Conservation (phyloP, 1,284 basidiomycete genomes). For the Trametes hirsuta region DNA sequence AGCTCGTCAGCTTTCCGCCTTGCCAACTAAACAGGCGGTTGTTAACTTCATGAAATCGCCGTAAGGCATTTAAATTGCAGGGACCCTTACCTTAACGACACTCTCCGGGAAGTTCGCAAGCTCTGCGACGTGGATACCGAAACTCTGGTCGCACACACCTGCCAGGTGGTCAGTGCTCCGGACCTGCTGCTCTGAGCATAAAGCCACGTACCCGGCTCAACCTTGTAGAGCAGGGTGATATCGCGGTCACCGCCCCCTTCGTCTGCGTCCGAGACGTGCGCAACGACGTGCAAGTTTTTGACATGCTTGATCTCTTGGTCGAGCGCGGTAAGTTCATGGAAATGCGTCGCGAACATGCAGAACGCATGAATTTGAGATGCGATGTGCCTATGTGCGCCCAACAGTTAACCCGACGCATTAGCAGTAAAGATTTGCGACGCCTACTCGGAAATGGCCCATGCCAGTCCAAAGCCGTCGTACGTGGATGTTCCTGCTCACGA, state of each 20-base stretch:
- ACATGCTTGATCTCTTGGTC: conserved; percentile 88
- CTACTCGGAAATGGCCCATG: conserved; percentile 98
- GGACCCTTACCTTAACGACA: conserved; percentile 75
- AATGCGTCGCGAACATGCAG: conserved; percentile 97
- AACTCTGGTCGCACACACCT: conserved; percentile 94
- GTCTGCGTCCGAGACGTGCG: conserved; percentile 77
- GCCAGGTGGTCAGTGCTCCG: background rate
- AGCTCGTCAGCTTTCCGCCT: conserved; percentile 95
- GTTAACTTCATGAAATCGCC: background rate
- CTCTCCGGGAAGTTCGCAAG: conserved; percentile 95
- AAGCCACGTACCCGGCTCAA: conserved; percentile 76
- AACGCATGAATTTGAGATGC: conserved; percentile 90
- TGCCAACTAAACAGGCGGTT: conserved; percentile 64
- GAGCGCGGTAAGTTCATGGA: conserved; percentile 95
- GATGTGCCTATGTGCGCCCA: conserved; percentile 70
- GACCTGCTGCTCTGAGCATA: background rate
- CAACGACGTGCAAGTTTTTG: conserved; percentile 95
- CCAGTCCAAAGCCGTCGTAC: conserved; percentile 97
- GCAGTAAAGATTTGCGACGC: conserved; percentile 24
- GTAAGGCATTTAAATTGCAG: background rate
- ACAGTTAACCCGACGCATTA: background rate
- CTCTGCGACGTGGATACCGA: conserved; percentile 98
- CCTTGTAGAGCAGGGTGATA: conserved; percentile 95
- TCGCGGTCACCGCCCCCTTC: conserved; percentile 73
- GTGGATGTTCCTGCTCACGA: conserved; percentile 82